Conservation (phyloP, 2,329 filamentous ascomycete genomes). For the Venturia effusa region DNA sequence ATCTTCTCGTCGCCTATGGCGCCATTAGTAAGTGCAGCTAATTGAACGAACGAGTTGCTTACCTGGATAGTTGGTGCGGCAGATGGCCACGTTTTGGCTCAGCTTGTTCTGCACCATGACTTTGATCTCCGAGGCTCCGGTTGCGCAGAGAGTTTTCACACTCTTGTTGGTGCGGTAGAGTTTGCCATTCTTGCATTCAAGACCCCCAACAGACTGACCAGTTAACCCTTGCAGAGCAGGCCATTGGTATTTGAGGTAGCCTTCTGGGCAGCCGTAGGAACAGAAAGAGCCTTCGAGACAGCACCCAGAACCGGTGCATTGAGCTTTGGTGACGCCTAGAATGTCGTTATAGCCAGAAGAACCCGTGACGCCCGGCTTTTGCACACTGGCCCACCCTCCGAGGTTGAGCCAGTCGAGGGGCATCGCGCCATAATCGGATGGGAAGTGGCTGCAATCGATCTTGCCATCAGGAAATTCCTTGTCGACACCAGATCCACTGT, state of each 20-base stretch:
- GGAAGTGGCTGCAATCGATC: conserved; percentile 62
- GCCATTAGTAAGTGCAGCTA: not conserved
- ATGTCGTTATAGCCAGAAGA: conserved; percentile 41
- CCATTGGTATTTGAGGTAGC: conserved; percentile 91
- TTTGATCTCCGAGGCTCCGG: conserved; percentile 50
- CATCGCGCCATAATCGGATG: conserved; percentile 70
- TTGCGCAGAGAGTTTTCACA: conserved; percentile 62
- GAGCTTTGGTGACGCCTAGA: conserved; percentile 52
- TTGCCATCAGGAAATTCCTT: conserved; percentile 63
- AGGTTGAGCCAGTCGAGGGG: conserved; percentile 57
- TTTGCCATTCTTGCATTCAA: conserved; percentile 69
- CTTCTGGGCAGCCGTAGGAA: conserved; percentile 82
- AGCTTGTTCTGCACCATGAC: conserved; percentile 71
- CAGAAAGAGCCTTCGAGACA: conserved; percentile 63
- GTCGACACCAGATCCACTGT: not conserved
- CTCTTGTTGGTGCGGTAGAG: conserved; percentile 63
- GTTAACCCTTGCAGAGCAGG: conserved; percentile 65
- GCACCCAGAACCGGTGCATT: conserved; percentile 41
- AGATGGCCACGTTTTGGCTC: conserved; percentile 55
- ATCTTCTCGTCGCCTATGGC: conserved; percentile 60
- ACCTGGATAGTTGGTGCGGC: conserved; percentile 95
- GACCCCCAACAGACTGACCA: conserved; percentile 77
- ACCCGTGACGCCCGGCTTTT: conserved; percentile 36
- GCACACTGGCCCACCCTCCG: conserved; percentile 71
- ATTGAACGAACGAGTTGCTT: conserved; percentile 16